Conservation (phyloP, 306 rosid species). For the Gastrolobium villosum region DNA sequence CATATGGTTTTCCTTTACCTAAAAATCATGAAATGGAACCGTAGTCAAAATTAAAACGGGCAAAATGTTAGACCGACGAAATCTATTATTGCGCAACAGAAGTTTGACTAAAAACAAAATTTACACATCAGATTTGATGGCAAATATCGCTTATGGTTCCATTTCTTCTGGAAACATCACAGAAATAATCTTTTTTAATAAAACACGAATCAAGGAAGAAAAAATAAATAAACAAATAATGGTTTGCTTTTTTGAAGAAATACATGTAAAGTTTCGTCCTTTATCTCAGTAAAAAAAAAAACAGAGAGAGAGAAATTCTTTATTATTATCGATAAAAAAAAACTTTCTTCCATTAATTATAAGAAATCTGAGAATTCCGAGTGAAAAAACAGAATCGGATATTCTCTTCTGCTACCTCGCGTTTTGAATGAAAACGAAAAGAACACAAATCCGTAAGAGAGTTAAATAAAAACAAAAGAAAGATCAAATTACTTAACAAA, state of each 20-base stretch:
- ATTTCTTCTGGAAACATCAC: not conserved
- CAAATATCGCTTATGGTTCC: not conserved
- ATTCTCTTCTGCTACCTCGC: not conserved
- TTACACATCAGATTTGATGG: conserved; percentile 50
- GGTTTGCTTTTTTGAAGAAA: conserved; percentile 14
- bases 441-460: conserved; percentile 6
- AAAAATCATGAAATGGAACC: not conserved
- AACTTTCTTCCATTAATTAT: not conserved
- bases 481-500: not conserved
- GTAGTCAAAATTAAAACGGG: not conserved
- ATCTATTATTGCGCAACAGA: conserved; percentile 38
- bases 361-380: not conserved
- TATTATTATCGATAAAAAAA: not conserved
- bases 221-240: not conserved
- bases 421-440: not conserved
- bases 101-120: conserved; percentile 42
- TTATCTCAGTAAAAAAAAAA: conserved; percentile 14
- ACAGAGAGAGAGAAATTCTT: not conserved
- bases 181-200: not conserved
- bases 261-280: conserved; percentile 35
- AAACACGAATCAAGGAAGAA: not conserved
- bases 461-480: not conserved
- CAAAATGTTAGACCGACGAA: conserved; percentile 15
- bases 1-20: not conserved
- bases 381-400: not conserved